Evolutionary conservation across 306 rosid species (phyloP).

Genomic region (Dryas octopetala): DNA sequence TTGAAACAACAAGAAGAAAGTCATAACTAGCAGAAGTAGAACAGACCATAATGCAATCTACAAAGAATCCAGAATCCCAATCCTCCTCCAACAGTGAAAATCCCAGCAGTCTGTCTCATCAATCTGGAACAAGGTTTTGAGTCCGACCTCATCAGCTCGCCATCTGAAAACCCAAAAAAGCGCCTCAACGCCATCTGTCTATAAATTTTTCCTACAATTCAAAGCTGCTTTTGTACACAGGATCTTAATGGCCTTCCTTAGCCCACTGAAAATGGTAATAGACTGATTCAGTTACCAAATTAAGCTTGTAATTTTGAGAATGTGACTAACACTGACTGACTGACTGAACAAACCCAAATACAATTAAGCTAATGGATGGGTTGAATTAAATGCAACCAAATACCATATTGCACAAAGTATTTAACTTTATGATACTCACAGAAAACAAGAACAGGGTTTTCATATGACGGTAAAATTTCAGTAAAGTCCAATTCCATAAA

Average conservation of each 20-base stretch:
- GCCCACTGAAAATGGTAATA: background rate
- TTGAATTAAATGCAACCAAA: constrained; percentile 7
- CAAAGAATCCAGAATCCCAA: constrained; percentile 87
- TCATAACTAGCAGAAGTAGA: constrained; percentile 6
- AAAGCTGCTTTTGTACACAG: background rate
- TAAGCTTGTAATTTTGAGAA: background rate
- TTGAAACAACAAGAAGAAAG: background rate
- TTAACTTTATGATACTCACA: background rate
- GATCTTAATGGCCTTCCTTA: background rate
- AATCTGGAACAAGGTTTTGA: constrained; percentile 81
- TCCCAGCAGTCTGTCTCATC: constrained; percentile 83
- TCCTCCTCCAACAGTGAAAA: constrained; percentile 83
- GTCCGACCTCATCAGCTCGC: constrained; percentile 84
- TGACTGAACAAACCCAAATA: background rate
- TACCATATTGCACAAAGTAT: background rate
- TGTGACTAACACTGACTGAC: background rate
- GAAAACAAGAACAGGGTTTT: background rate
- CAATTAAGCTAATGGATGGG: background rate
- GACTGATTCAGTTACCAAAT: background rate
- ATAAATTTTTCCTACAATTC: constrained; percentile 30
- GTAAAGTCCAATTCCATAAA: background rate
- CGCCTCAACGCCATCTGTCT: constrained; percentile 69
- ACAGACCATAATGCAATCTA: constrained; percentile 78
- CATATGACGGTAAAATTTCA: too few relatives aligned
- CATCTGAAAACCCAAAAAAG: constrained; percentile 77